phyloP scores from a whole-genome alignment of 2,329 filamentous ascomycete species.

The Geosmithia flava region DNA sequence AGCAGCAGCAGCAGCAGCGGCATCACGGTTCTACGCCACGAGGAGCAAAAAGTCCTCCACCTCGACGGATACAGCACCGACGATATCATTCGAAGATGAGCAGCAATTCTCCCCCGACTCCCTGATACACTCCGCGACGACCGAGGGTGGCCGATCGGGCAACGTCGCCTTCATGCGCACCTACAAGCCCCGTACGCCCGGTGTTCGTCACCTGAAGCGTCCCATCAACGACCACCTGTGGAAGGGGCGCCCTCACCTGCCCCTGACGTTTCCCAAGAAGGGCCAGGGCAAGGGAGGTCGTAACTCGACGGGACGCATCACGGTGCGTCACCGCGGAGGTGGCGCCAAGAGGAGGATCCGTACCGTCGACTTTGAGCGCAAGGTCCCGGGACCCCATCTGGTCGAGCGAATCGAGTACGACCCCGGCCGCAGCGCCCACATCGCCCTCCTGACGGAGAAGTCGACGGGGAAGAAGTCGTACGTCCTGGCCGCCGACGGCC shows the following conservation, averaged over 20 bases:
- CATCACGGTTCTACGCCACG: slow-evolving; percentile 18
- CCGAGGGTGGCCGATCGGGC: slow-evolving; percentile 5
- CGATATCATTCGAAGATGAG: slow-evolving; percentile 1
- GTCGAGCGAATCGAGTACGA: slow-evolving; percentile 97
- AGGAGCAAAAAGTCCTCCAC: slow-evolving; percentile 5
- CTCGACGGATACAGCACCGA: too few species aligned
- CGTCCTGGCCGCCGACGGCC: slow-evolving; percentile 88
- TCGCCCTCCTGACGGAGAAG: slow-evolving; percentile 71
- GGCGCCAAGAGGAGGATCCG: slow-evolving; percentile 87
- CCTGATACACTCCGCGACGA: not conserved
- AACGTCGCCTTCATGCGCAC: slow-evolving; percentile 47
- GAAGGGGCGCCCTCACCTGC: slow-evolving; percentile 77
- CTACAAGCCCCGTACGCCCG: slow-evolving; percentile 88
- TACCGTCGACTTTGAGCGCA: slow-evolving; percentile 78
- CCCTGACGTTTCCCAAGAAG: slow-evolving; percentile 83
- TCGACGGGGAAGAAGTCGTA: slow-evolving; percentile 70
- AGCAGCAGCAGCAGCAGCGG: slow-evolving; percentile 1
- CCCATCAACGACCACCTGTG: slow-evolving; percentile 94
- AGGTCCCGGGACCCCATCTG: slow-evolving; percentile 65
- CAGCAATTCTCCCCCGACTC: slow-evolving; percentile 4
- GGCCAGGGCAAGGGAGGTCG: slow-evolving; percentile 87
- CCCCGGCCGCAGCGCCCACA: slow-evolving; percentile 83
- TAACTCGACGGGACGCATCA: slow-evolving; percentile 77
- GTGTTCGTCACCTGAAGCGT: slow-evolving; percentile 79
- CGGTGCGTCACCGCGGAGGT: slow-evolving; percentile 83